Evolutionary conservation across 345 rosid genomes (phyloP), one percentile per base, ranked within the genome.

Genomic region (Lagerstroemia speciosa): DNA sequence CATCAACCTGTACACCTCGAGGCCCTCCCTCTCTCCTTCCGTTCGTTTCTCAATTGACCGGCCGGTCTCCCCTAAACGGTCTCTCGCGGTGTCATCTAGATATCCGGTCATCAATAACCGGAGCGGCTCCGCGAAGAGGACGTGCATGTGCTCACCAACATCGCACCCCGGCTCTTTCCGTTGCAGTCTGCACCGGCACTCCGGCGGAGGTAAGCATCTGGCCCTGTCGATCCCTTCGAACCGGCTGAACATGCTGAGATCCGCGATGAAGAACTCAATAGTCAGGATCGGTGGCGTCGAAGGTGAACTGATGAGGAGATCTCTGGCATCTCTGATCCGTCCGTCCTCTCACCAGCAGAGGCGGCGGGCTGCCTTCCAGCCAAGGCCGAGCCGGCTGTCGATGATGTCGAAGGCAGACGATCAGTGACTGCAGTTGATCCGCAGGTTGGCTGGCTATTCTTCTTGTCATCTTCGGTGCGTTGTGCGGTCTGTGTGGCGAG

Each of bases 261-360:
- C 96, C 5, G 96, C 96, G 43, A 92, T 92, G 98, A 85, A 82
- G 69, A 90, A 92, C 71, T 90, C 95, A 14, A 72, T 92, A 7
- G 98, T 92, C 66, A 81, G 98, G 41, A 92, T 92, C 8, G 96
- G 98, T 16, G 89, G 94, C 9, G 98, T 92, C 0, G 98, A 92
- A 76, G 98, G 98, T 6, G 98, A 92, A 66, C 87, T 87, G 87
- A 86, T 92, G 69, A 85, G 78, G 63, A 84, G 98, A 82, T 90
- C 96, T n/a, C 75, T 92, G 70, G 84, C 96, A 7, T 92, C 94
- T 9, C 72, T 92, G 85, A 92, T 92, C 26, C 77, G 96, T 0
- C 98, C 98, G 0, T 92, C 95, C 0, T 90, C 96, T 4, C 98
- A 90, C 66, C 96, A 92, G 57, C 91, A 86, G 64, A 78, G 68